A percentile compares a stretch with the other conserved stretches of the same genome.
These are phyloP conservation scores for Salicornia ramosissima DNA, from an alignment of 148 eudicot genomes.

Conservation along the genomic window DNA sequence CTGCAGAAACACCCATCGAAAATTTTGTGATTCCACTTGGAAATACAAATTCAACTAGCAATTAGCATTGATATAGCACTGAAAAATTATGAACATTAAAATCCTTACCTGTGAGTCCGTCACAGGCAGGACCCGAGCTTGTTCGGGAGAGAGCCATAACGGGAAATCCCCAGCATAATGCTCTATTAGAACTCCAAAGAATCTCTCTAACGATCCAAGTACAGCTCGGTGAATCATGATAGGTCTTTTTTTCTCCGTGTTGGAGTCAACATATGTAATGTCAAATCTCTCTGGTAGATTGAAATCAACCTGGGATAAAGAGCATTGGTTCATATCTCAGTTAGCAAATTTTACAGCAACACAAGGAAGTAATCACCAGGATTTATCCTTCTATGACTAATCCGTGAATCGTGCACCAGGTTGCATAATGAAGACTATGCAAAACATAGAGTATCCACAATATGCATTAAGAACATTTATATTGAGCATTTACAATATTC, in stretches of 20 bases:
- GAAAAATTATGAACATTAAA: not conserved
- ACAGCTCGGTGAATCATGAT: constrained; percentile 98
- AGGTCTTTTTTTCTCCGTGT: constrained; percentile 81
- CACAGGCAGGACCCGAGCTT: constrained; percentile 85
- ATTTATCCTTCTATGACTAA: not conserved
- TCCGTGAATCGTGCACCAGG: too few species aligned
- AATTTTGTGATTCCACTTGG: not conserved
- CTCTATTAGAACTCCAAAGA: constrained; percentile 97
- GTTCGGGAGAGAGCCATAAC: constrained; percentile 90
- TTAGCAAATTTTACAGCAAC: not conserved
- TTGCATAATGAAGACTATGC: too few species aligned
- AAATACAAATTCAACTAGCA: not conserved
- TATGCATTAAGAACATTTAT: too few species aligned
- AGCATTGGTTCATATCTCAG: not conserved
- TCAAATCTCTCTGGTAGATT: constrained; percentile 94
- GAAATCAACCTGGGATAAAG: constrained; percentile 74
- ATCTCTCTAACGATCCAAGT: constrained; percentile 95
- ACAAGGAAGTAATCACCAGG: not conserved
- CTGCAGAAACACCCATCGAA: constrained; percentile 30
- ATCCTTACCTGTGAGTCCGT: constrained; percentile 73
- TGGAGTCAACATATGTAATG: constrained; percentile 84
- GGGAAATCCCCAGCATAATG: constrained; percentile 99
- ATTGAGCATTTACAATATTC: too few species aligned
- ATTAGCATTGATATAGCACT: not conserved
- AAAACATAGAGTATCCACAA: too few species aligned